Evolutionary conservation across 306 rosid species (phyloP).

Genomic region (Cicer yamashitae): DNA sequence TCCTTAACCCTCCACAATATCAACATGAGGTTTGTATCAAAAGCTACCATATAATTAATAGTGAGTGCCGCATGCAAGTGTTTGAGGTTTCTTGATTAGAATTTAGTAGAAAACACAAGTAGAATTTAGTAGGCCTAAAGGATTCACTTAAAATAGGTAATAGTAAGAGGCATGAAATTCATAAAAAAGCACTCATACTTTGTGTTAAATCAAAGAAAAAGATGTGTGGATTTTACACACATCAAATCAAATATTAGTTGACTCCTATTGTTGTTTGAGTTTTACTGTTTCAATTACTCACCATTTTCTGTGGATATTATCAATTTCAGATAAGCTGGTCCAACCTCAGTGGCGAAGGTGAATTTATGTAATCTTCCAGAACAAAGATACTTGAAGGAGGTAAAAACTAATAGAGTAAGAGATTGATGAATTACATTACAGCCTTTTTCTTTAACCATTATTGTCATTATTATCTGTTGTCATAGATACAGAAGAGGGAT

Average conservation of each 20-base stretch:
- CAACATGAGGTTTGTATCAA: neutral
- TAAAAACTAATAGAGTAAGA: constrained; percentile 33
- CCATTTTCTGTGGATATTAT: constrained; percentile 28
- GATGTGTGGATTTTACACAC: constrained; percentile 22
- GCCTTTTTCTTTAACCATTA: constrained; percentile 28
- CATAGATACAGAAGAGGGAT: constrained; percentile 37
- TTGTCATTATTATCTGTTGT: constrained; percentile 30
- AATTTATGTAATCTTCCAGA: constrained; percentile 39
- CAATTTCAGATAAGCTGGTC: constrained; percentile 55
- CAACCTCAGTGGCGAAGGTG: constrained; percentile 74
- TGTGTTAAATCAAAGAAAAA: neutral
- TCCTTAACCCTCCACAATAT: neutral
- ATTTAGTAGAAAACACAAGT: neutral
- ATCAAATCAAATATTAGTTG: neutral
- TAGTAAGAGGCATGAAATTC: neutral
- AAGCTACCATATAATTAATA: no score
- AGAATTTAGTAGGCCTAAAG: neutral
- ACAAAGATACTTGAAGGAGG: constrained; percentile 41
- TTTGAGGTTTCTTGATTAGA: neutral
- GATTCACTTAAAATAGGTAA: neutral
- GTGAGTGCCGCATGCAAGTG: no score
- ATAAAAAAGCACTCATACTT: neutral
- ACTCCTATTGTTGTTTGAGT: constrained; percentile 23
- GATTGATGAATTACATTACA: constrained; percentile 23
- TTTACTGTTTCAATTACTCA: constrained; percentile 2